Evolutionary conservation across 1,139 yeast species (phyloP).

Genomic region (Hansenula lynferdii): DNA sequence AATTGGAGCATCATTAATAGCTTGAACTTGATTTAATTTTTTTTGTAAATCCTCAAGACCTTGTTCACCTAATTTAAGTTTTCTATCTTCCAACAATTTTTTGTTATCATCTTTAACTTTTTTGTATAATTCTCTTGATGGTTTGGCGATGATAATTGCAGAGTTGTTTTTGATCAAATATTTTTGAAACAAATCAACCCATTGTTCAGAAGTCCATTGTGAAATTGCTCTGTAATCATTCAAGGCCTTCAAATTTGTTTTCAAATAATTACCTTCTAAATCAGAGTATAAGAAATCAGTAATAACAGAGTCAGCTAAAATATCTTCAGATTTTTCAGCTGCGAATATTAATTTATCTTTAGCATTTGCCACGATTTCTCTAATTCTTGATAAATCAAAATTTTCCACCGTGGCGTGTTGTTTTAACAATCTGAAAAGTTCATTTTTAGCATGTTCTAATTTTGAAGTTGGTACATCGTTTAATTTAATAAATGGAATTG

Average conservation of each 20-base stretch:
- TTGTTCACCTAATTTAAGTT: constrained; percentile 46
- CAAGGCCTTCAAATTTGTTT: constrained; percentile 48
- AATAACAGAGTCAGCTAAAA: constrained; percentile 64
- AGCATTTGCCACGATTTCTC: constrained; percentile 62
- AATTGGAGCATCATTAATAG: constrained; percentile 64
- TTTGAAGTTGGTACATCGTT: constrained; percentile 75
- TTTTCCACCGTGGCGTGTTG: constrained; percentile 42
- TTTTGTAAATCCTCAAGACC: constrained; percentile 53
- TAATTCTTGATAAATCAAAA: constrained; percentile 62
- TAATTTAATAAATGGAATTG: constrained; percentile 53
- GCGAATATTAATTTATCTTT: constrained; percentile 57
- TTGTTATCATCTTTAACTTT: constrained; percentile 47
- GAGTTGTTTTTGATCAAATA: constrained; percentile 62
- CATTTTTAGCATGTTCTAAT: constrained; percentile 46
- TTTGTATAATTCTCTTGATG: constrained; percentile 63
- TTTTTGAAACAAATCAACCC: constrained; percentile 54
- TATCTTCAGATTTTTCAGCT: constrained; percentile 62
- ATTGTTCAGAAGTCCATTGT: constrained; percentile 60
- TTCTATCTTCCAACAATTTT: constrained; percentile 44
- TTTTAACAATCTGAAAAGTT: constrained; percentile 45
- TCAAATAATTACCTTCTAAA: constrained; percentile 52
- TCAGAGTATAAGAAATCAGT: constrained; percentile 79
- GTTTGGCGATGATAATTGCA: constrained; percentile 70
- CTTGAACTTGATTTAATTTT: constrained; percentile 56
- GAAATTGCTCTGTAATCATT: constrained; percentile 55